Conservation (phyloP, 1,139 yeast genomes). For the Dujonia santamariae region DNA sequence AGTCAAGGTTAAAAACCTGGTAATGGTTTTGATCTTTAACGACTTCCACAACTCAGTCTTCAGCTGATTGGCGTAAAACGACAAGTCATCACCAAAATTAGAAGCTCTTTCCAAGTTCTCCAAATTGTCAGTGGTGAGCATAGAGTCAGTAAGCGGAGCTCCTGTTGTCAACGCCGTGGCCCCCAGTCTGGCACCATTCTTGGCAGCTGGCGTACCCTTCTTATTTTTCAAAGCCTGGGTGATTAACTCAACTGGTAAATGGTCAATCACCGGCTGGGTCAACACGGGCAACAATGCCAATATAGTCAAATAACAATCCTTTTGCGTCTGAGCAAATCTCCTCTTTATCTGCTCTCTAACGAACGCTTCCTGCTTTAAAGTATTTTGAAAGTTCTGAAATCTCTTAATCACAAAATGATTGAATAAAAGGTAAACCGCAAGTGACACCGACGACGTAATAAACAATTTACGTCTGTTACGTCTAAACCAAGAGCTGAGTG, state of each 20-base stretch:
- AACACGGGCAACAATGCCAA: constrained; percentile 81
- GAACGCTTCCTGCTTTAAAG: constrained; percentile 69
- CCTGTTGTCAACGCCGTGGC: constrained; percentile 5
- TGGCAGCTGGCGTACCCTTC: constrained; percentile 30
- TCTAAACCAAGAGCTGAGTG: constrained; percentile 52
- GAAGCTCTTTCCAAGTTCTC: constrained; percentile 28
- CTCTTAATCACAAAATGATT: constrained; percentile 58
- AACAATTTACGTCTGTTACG: constrained; percentile 63
- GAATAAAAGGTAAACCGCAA: constrained; percentile 58
- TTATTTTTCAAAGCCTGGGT: constrained; percentile 68
- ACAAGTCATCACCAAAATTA: constrained; percentile 24
- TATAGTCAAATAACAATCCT: constrained; percentile 83
- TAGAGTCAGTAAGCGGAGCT: constrained; percentile 23
- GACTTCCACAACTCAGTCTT: constrained; percentile 86
- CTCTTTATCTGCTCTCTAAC: constrained; percentile 74
- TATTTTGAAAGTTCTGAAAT: constrained; percentile 63
- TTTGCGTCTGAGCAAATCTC: constrained; percentile 87
- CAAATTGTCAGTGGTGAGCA: constrained; percentile 40
- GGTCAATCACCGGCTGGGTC: constrained; percentile 58
- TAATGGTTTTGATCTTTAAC: constrained; percentile 69
- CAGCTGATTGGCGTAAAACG: constrained; percentile 38
- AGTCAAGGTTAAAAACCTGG: constrained; percentile 69
- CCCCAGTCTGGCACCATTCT: constrained; percentile 1
- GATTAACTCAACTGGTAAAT: constrained; percentile 69
- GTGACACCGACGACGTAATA: constrained; percentile 53